A percentile compares a stretch with the other conserved stretches of the same genome.
Conservation (phyloP, 306 rosid genomes). For the Argentina anserina region DNA sequence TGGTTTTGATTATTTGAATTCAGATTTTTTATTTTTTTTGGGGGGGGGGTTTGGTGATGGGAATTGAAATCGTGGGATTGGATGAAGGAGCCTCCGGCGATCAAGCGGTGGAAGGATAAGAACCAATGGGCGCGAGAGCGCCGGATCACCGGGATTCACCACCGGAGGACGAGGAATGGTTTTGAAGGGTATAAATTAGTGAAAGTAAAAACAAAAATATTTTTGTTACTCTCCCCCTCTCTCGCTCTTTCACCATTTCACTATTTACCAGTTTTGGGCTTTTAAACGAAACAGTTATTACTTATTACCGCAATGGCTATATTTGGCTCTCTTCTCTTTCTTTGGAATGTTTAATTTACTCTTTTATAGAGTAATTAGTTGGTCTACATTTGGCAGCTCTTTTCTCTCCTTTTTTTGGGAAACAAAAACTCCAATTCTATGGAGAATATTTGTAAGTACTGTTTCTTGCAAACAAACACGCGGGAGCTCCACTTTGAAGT, state of each 20-base stretch:
- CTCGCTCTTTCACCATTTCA: neutral
- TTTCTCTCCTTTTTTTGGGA: too few relatives aligned
- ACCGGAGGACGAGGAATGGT: slow-evolving; percentile 27
- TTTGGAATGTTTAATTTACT: too few relatives aligned
- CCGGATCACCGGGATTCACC: slow-evolving; percentile 46
- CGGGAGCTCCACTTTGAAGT: too few relatives aligned
- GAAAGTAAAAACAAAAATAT: neutral
- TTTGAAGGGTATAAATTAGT: slow-evolving; percentile 1
- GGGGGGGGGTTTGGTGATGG: neutral
- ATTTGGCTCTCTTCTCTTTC: neutral
- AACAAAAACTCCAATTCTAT: too few relatives aligned
- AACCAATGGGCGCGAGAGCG: slow-evolving; percentile 29
- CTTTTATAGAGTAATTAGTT: too few relatives aligned
- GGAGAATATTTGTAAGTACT: too few relatives aligned
- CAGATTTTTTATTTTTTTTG: neutral
- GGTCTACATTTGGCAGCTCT: too few relatives aligned
- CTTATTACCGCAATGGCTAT: neutral
- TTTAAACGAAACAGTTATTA: neutral
- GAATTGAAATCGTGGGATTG: neutral
- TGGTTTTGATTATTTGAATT: too few relatives aligned
- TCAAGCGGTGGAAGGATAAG: neutral
- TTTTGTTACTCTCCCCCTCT: neutral
- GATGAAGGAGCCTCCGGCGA: slow-evolving; percentile 15
- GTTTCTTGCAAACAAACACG: too few relatives aligned
- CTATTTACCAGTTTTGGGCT: neutral